Evolutionary conservation across 1,139 yeast genomes (phyloP), one percentile per base, ranked within the genome.

Genomic region (Taphrina communis): DNA sequence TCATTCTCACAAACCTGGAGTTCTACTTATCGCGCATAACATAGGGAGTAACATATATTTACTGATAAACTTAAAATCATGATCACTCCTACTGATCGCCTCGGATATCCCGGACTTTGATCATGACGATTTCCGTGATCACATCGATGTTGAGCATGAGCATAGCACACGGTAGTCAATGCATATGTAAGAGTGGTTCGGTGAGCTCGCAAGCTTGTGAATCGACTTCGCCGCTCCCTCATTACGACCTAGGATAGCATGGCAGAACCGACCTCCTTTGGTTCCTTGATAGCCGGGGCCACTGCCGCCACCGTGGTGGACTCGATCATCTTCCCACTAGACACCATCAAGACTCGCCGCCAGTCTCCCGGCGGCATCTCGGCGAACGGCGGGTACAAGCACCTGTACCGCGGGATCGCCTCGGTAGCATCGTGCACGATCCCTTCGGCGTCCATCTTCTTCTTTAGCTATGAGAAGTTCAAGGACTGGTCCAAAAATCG

Each of bases 241-340:
- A 6, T 39, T 6, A 39, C 42, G 7, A 39, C 14, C 42, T 39
- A 6, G 48, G n/a, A 12, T 2, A 44, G 31, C 31, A 63, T 63
- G 67, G 60, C 61, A 12, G 67, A 63, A 14, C 67, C 67, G 25
- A 53, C 67, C 2, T 63, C 67, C 4, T 53, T 56, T 31, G 58
- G 61, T 2, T 55, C 61, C 7, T 50, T 63, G 46, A 48, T 63
- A 31, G 67, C 61, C 6, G 99, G 99, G 56, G 99, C 91, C 19
- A 88, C 96, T 73, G 97, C 99, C 1, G 99, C 99, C 12, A 93
- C 97, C 3, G 88, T 96, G 7, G 93, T 97, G 0, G 99, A 94
- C 79, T 81, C 94, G 58, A 92, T 90, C 12, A 94, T 94, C 79
- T 94, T 94, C 81, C 99, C 99, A 11, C 90, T 94, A 56, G 99